phyloP scores from a whole-genome alignment of 441 rosid genomes.

The Brassica hybrid region DNA sequence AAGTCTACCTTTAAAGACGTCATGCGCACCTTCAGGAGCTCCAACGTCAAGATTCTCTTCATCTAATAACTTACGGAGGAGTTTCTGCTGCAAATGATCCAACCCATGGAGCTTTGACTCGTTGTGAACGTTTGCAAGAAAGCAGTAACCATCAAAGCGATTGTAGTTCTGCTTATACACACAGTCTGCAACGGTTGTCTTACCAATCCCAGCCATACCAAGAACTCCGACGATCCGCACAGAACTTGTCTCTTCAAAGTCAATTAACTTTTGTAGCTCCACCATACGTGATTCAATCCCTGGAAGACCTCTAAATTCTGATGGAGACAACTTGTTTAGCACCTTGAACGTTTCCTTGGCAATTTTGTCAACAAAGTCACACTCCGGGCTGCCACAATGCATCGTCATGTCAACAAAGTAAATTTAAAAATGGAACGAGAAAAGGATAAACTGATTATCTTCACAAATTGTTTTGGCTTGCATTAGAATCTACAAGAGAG shows the following conservation, averaged over 20 bases:
- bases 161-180: conserved; percentile 18
- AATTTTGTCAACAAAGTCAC: conserved; percentile 41
- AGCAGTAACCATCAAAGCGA: conserved; percentile 35
- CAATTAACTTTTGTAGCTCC: conserved; percentile 6
- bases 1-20: conserved; percentile 5
- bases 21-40: conserved; percentile 26
- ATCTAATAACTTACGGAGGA: conserved; percentile 31
- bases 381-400: conserved; percentile 41
- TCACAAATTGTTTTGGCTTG: not conserved
- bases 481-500: not conserved
- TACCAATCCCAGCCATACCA: conserved; percentile 49
- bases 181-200: conserved; percentile 30
- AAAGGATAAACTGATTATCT: not conserved
- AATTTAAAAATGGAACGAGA: not conserved
- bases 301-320: conserved; percentile 22
- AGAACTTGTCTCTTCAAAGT: not conserved
- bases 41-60: conserved; percentile 31
- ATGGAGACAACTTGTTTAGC: conserved; percentile 26
- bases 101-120: conserved; percentile 18
- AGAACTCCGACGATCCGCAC: conserved; percentile 45
- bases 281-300: conserved; percentile 33
- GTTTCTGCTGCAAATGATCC: conserved; percentile 23
- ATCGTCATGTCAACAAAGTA: not conserved
- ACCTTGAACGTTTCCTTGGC: conserved; percentile 29
- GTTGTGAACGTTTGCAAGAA: conserved; percentile 29